These are phyloP conservation scores for Penicillium pancosmium DNA, from an alignment of 495 filamentous ascomycete species.

Conservation along the genomic window DNA sequence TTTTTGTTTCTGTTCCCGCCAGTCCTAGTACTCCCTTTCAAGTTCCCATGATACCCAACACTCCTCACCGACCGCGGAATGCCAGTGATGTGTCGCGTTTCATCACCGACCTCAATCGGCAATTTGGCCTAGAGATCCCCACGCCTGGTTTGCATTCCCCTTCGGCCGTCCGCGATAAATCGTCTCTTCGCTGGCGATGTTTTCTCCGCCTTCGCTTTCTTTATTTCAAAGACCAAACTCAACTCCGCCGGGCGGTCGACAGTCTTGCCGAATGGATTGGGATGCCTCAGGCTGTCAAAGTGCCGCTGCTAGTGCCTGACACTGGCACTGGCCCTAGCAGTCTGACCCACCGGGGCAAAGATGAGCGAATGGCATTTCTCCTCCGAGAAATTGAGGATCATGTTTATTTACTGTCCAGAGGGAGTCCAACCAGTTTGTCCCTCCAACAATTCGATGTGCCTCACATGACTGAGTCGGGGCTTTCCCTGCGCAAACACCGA, in stretches of 20 bases:
- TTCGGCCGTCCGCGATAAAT: neutral
- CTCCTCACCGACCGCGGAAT: neutral
- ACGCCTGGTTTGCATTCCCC: neutral
- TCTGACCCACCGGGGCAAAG: neutral
- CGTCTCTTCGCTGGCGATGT: neutral
- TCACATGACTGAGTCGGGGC: neutral
- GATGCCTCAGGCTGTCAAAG: too few relatives aligned
- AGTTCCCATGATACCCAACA: neutral
- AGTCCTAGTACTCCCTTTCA: neutral
- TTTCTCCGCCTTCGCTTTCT: neutral
- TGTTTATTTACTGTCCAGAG: neutral
- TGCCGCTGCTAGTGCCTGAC: too few relatives aligned
- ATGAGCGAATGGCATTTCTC: neutral
- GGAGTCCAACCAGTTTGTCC: neutral
- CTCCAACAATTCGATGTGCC: neutral
- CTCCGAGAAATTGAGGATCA: neutral
- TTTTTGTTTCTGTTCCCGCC: too few relatives aligned
- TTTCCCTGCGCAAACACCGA: conserved; percentile 16
- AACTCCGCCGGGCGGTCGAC: neutral
- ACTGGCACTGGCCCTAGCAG: neutral
- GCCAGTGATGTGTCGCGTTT: neutral
- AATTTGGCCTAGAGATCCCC: neutral
- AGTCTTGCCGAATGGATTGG: neutral
- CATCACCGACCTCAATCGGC: neutral
- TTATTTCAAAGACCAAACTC: neutral